Evolutionary conservation across 2,329 filamentous ascomycete species (phyloP).

Genomic region (Xylariaceae sp.): DNA sequence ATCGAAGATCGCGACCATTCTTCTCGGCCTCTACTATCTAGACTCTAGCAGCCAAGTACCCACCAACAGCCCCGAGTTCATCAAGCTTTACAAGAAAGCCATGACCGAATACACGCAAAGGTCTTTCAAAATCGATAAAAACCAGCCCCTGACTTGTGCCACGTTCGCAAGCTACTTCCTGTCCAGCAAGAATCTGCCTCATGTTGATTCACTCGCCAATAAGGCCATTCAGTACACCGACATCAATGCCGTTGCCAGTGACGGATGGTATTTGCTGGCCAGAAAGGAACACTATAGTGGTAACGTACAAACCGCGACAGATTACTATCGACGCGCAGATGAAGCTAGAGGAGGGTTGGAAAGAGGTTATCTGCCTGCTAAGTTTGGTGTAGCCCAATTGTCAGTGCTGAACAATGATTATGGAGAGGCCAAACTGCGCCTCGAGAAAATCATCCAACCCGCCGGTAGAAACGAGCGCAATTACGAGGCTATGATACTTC

Average conservation of each 20-base stretch:
- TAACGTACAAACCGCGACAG: constrained; percentile 68
- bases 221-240: constrained; percentile 95
- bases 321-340: constrained; percentile 87
- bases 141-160: constrained; percentile 82
- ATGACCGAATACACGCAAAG: constrained; percentile 94
- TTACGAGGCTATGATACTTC: constrained; percentile 84
- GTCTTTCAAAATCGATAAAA: constrained; percentile 89
- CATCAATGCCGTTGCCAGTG: constrained; percentile 92
- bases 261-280: constrained; percentile 94
- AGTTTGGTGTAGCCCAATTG: constrained; percentile 89
- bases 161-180: constrained; percentile 91
- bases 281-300: constrained; percentile 84
- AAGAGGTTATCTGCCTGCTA: constrained; percentile 85
- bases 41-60: constrained; percentile 79
- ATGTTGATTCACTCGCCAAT: constrained; percentile 81
- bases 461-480: constrained; percentile 57
- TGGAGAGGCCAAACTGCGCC: constrained; percentile 84
- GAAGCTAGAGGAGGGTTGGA: constrained; percentile 90
- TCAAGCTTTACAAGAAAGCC: constrained; percentile 80
- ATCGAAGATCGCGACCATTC: constrained; percentile 84
- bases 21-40: constrained; percentile 86
- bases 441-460: constrained; percentile 92
- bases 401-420: constrained; percentile 79
- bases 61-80: constrained; percentile 80
- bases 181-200: constrained; percentile 71